A percentile compares a stretch with the other conserved stretches of the same genome.
phyloP scores from a whole-genome alignment of 257 asterid genomes.

The Cordia subcordata region DNA sequence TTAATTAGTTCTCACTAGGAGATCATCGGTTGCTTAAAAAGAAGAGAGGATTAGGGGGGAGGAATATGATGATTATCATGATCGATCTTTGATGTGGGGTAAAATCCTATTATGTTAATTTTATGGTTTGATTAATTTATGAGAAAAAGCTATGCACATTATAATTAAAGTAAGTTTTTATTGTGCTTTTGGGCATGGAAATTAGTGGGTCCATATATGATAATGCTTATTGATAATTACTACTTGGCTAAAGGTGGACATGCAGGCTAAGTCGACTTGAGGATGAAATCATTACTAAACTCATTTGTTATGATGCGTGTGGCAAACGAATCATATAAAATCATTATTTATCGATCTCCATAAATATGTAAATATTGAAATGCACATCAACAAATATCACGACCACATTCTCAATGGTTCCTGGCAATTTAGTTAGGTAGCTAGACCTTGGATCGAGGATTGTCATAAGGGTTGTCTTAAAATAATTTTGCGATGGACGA shows the following conservation, averaged over 20 bases:
- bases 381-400: too few relatives aligned
- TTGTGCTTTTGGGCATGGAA: slow-evolving; percentile 1
- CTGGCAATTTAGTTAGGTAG: too few relatives aligned
- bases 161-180: not conserved
- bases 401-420: too few relatives aligned
- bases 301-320: slow-evolving; percentile 18
- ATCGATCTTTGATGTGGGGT: slow-evolving; percentile 27
- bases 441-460: too few relatives aligned
- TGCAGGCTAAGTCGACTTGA: slow-evolving; percentile 18
- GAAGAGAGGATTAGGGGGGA: slow-evolving; percentile 14
- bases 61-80: slow-evolving; percentile 42
- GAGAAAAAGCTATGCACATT: slow-evolving; percentile 1
- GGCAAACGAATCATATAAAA: slow-evolving; percentile 22
- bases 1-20: slow-evolving; percentile 29
- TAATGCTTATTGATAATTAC: slow-evolving; percentile 20
- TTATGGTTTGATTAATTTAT: slow-evolving; percentile 30
- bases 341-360: not conserved
- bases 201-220: slow-evolving; percentile 21
- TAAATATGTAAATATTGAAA: too few relatives aligned
- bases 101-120: slow-evolving; percentile 35
- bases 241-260: slow-evolving; percentile 20
- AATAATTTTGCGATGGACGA: too few relatives aligned
- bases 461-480: too few relatives aligned
- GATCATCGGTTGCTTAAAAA: slow-evolving; percentile 32
- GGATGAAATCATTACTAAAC: slow-evolving; percentile 1